Evolutionary conservation across 371 early-diverging fungal genomes (phyloP), one percentile per base, ranked within the genome.

Genomic region (Paraphysoderma sedebokerense): DNA sequence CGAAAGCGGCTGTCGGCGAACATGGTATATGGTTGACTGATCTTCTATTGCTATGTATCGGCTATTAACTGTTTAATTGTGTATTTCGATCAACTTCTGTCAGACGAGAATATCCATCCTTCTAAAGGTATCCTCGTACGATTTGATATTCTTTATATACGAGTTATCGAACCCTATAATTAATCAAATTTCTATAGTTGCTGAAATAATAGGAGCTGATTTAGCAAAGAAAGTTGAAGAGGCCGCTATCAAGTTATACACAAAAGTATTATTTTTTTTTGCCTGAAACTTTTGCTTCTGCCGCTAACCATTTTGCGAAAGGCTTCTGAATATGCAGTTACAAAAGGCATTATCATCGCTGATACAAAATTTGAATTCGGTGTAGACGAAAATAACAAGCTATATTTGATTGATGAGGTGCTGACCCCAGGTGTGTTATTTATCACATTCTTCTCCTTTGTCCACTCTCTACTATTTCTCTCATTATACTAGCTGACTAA

Each of bases 351-450:
- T 50, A 87, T 97, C 47, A 91, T 97, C 66, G 98, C 98, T 11
- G 98, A 97, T 56, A 97, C 98, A 41, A 97, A 97, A 63, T 92
- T 97, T 56, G 98, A 97, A 62, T 95, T 97, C 72, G 98, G 98
- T 47, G 74, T 84, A 22, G 90, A 95, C 62, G 72, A 71, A 39
- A 51, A 79, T 24, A 84, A 87, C 46, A 68, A 62, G 27, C 58
- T 95, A 24, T 76, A 82, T 49, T 62, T 97, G 52, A 81, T 87
- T 17, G 98, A 97, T 58, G 98, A 97, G 64, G 93, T 88, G 19
- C 72, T 97, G 55, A 97, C 98, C 1, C 97, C 95, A 34, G 85
- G 83, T 82, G 71, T 53, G 34, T 17, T n/a, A 26, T 17, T 20
- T 23, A 30, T 1, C 46, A 49, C 13, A n/a, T 36, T 23, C 31